Conservation (phyloP, 306 rosid genomes). For the Vigna unguiculata region DNA sequence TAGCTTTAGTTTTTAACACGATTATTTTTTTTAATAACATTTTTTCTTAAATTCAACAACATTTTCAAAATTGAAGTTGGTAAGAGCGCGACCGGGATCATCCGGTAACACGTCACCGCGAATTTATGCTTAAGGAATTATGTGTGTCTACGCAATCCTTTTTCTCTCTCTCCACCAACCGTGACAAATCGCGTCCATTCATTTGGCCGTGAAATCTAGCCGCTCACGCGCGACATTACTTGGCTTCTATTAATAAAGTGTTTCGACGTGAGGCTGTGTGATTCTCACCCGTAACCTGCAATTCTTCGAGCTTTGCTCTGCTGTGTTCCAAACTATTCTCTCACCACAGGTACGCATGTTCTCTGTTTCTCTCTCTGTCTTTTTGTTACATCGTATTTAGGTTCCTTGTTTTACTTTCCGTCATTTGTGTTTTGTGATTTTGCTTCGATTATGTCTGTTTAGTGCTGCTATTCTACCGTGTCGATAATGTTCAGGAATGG, state of each 20-base stretch:
- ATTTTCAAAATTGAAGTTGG: background rate
- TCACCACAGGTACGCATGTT: slow-evolving; percentile 1
- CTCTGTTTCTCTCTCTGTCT: background rate
- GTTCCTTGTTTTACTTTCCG: background rate
- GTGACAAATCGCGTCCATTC: background rate
- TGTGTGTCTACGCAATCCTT: background rate
- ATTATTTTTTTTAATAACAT: no score
- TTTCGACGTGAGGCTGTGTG: background rate
- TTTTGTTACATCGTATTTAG: background rate
- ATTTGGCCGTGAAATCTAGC: slow-evolving; percentile 9
- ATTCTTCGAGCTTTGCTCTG: background rate
- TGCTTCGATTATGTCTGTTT: background rate
- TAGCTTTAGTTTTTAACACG: no score
- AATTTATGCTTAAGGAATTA: background rate
- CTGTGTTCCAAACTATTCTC: background rate
- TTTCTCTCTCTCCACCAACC: slow-evolving; percentile 6
- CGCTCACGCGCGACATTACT: background rate
- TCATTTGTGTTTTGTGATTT: background rate
- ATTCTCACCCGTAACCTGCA: background rate
- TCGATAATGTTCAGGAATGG: background rate
- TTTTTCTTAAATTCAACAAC: background rate
- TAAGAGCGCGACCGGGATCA: background rate
- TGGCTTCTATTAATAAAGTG: slow-evolving; percentile 20
- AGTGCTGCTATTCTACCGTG: background rate
- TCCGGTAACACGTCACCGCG: slow-evolving; percentile 21